Evolutionary conservation across 1,284 basidiomycete genomes (phyloP).

Genomic region (Cutaneotrichosporon cutaneum): DNA sequence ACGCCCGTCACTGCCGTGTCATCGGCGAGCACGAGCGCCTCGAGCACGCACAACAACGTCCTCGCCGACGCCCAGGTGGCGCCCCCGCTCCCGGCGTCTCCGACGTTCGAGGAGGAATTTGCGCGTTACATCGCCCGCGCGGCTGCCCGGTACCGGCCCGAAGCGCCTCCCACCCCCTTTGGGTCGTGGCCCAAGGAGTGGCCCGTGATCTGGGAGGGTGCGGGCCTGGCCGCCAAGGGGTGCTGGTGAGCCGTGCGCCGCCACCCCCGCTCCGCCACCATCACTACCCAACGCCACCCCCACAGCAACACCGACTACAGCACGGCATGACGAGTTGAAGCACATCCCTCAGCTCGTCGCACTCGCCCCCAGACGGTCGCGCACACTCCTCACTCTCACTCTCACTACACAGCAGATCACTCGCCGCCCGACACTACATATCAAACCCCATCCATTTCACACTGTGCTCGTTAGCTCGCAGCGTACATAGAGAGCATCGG

Average conservation of each 20-base stretch:
- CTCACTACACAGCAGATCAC: neutral
- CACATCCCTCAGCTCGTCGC: too few relatives aligned
- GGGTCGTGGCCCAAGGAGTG: conserved; percentile 24
- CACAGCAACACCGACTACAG: neutral
- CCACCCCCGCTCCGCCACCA: neutral
- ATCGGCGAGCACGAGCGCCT: conserved; percentile 1
- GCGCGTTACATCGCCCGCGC: conserved; percentile 8
- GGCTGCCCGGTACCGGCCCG: neutral
- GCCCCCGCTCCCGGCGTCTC: neutral
- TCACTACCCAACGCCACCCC: neutral
- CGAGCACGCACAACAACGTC: neutral
- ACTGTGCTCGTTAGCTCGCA: neutral
- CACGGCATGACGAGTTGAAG: too few relatives aligned
- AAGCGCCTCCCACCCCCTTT: neutral
- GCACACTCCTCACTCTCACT: neutral
- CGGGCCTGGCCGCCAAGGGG: conserved; percentile 14
- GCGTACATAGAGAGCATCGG: neutral
- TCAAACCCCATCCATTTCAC: neutral
- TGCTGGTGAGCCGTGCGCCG: conserved; percentile 7
- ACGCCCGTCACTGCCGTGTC: neutral
- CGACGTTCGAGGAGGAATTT: conserved; percentile 15
- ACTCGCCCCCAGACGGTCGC: too few relatives aligned
- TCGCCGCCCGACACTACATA: neutral
- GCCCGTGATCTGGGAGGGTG: conserved; percentile 30
- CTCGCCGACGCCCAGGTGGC: neutral